These are phyloP conservation scores for Coniferiporia sulphurascens DNA, from an alignment of 1,284 basidiomycete genomes.

Conservation along the genomic window DNA sequence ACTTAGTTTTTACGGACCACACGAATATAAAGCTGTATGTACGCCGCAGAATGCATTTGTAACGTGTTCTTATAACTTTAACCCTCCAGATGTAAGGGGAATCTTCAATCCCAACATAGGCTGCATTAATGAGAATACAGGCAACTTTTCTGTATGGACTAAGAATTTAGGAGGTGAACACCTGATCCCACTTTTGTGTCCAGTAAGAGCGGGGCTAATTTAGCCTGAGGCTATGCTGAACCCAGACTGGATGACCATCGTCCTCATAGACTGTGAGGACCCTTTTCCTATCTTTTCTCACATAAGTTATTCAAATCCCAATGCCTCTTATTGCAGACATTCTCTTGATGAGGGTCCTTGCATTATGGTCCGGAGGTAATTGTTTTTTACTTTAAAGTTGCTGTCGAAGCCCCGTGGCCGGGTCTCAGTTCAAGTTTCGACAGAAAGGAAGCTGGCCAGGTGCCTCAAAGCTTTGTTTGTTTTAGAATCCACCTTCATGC, in stretches of 20 bases:
- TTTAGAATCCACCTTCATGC: neutral
- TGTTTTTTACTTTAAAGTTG: neutral
- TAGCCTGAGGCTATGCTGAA: neutral
- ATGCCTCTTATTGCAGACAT: neutral
- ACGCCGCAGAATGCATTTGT: no score
- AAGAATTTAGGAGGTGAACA: neutral
- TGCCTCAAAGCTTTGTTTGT: neutral
- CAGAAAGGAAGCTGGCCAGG: neutral
- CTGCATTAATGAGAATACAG: no score
- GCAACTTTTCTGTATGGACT: neutral
- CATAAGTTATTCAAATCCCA: no score
- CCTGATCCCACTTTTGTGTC: neutral
- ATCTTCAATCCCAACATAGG: no score
- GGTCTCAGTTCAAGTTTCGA: neutral
- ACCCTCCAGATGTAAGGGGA: no score
- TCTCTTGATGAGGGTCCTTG: slow-evolving; percentile 5
- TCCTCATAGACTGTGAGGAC: slow-evolving; percentile 1
- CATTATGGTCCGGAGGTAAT: neutral
- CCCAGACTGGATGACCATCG: slow-evolving; percentile 1
- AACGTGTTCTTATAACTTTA: no score
- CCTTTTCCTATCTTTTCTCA: neutral
- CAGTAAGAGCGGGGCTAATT: neutral
- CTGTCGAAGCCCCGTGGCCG: neutral
- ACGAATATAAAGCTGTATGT: no score
- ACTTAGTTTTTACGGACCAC: no score